Percentiles rank a stretch among this genome's conserved stretches.
Conservation (phyloP, 2,329 filamentous ascomycete species). For the Trichoderma sp. region DNA sequence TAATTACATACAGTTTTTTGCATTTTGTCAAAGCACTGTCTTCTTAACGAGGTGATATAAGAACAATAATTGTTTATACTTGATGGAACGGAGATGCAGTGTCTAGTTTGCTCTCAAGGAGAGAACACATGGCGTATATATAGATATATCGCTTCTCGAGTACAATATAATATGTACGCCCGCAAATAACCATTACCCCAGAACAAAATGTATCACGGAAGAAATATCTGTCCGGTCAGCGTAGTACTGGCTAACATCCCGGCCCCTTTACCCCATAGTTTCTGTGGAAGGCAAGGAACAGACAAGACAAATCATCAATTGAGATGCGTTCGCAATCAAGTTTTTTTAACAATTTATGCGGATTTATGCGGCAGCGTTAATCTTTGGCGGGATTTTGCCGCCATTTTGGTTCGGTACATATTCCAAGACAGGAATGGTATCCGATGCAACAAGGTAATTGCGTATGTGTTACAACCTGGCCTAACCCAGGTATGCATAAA, state of each 20-base stretch:
- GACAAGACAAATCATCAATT: background rate
- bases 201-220: background rate
- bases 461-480: background rate
- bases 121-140: background rate
- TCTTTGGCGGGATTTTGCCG: background rate
- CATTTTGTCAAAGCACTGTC: background rate
- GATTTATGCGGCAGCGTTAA: background rate
- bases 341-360: no score
- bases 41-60: background rate
- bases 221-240: background rate
- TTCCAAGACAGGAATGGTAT: background rate
- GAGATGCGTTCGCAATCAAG: background rate
- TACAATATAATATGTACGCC: background rate
- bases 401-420: background rate
- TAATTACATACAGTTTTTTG: background rate
- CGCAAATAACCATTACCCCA: background rate
- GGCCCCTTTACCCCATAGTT: background rate
- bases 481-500: background rate
- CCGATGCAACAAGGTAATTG: background rate
- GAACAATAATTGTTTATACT: background rate
- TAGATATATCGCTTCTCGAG: background rate
- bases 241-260: background rate
- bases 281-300: background rate
- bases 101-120: background rate
- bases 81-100: background rate